Conservation (phyloP, 176 grass and related monocot genomes). For the Pontederia paniculata region DNA sequence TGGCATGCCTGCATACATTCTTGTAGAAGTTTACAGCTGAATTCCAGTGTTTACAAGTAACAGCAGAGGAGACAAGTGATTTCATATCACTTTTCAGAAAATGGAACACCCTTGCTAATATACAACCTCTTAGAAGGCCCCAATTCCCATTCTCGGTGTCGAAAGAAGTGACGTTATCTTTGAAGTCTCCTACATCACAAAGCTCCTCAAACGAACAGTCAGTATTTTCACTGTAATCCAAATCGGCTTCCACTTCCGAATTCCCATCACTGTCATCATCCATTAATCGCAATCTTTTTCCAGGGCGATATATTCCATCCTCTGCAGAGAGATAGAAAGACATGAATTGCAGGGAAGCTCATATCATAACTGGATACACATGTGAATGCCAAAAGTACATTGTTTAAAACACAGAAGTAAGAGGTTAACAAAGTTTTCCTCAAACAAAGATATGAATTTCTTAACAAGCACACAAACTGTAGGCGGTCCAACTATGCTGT, state of each 20-base stretch:
- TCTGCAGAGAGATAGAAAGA: slow-evolving; percentile 43
- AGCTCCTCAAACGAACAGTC: slow-evolving; percentile 80
- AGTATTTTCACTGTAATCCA: slow-evolving; percentile 45
- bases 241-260: slow-evolving; percentile 48
- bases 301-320: slow-evolving; percentile 40
- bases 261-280: slow-evolving; percentile 56
- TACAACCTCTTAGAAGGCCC: slow-evolving; percentile 40
- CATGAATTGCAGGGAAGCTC: slow-evolving; percentile 8
- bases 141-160: slow-evolving; percentile 38
- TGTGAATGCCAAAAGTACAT: background rate
- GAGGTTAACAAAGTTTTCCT: background rate
- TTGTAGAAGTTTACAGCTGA: slow-evolving; percentile 55
- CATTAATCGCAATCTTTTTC: slow-evolving; percentile 62
- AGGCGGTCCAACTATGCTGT: too few species aligned
- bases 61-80: slow-evolving; percentile 74
- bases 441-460: too few species aligned
- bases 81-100: slow-evolving; percentile 72
- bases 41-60: slow-evolving; percentile 69
- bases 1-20: slow-evolving; percentile 46
- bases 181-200: slow-evolving; percentile 25
- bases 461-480: too few species aligned
- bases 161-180: slow-evolving; percentile 23
- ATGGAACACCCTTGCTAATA: slow-evolving; percentile 87
- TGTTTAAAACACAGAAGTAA: slow-evolving; percentile 6
- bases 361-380: background rate